Evolutionary conservation across 805 yeast genomes (phyloP).

Genomic region (Babjeviella inositovora): DNA sequence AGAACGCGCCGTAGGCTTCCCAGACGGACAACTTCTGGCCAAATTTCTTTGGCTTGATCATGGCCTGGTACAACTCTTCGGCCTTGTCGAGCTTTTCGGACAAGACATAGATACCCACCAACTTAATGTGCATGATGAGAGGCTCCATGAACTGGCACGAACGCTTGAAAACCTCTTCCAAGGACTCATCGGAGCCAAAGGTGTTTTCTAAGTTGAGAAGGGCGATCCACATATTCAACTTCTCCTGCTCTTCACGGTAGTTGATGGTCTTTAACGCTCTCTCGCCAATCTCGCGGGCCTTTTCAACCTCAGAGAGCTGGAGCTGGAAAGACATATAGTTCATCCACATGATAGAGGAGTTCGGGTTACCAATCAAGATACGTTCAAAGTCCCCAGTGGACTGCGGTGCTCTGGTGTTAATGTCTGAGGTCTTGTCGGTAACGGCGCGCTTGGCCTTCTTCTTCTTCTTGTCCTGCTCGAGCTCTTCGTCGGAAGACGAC

Average conservation of each 20-base stretch:
- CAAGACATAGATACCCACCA: conserved; percentile 58
- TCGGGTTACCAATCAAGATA: conserved; percentile 79
- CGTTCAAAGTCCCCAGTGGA: conserved; percentile 88
- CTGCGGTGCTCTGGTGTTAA: conserved; percentile 78
- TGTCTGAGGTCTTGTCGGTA: conserved; percentile 75
- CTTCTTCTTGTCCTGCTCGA: conserved; percentile 35
- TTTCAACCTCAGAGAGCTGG: conserved; percentile 85
- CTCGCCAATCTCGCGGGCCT: conserved; percentile 85
- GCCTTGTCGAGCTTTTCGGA: conserved; percentile 64
- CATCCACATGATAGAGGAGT: conserved; percentile 92
- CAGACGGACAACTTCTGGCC: conserved; percentile 62
- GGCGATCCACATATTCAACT: conserved; percentile 92
- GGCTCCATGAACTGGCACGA: conserved; percentile 90
- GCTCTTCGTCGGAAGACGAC: conserved; percentile 40
- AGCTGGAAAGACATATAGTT: conserved; percentile 96
- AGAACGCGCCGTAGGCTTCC: conserved; percentile 68
- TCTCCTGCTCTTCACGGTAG: conserved; percentile 85
- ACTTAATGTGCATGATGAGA: conserved; percentile 60
- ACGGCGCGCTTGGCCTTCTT: conserved; percentile 20
- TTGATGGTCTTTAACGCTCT: conserved; percentile 85
- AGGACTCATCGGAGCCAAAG: conserved; percentile 74
- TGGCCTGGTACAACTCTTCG: conserved; percentile 43
- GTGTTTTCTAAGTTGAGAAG: conserved; percentile 84
- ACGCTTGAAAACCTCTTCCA: conserved; percentile 68
- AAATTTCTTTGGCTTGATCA: conserved; percentile 65